Percentiles rank a stretch among this genome's conserved stretches.
phyloP scores from a whole-genome alignment of 441 rosid genomes.

The Breynia disticha region DNA sequence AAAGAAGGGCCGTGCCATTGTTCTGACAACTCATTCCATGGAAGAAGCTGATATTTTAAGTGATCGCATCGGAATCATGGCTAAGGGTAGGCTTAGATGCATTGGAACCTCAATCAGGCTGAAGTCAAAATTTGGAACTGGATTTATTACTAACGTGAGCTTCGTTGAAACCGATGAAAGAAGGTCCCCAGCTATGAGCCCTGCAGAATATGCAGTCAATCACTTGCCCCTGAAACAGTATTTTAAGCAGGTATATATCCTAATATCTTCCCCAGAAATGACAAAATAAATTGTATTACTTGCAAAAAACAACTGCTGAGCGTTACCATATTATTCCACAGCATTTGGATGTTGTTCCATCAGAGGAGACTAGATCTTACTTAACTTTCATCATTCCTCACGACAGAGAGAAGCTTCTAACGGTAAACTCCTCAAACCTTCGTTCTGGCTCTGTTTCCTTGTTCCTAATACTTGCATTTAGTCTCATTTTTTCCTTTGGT shows the following conservation, averaged over 20 bases:
- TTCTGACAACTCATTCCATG: constrained; percentile 92
- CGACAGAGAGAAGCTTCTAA: constrained; percentile 53
- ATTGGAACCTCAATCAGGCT: constrained; percentile 80
- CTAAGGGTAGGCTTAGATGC: constrained; percentile 90
- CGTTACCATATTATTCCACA: constrained; percentile 20
- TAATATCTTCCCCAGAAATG: no score
- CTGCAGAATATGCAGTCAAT: constrained; percentile 18
- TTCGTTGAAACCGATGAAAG: constrained; percentile 36
- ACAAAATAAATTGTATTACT: no score
- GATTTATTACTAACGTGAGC: constrained; percentile 69
- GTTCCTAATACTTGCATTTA: no score
- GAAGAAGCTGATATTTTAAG: constrained; percentile 92
- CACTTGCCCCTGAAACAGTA: constrained; percentile 52
- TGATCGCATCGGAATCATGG: constrained; percentile 93
- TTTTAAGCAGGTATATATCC: constrained; percentile 48
- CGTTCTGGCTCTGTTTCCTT: no score
- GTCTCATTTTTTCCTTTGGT: constrained; percentile 3
- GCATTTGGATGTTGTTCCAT: constrained; percentile 55
- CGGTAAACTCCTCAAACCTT: constrained; percentile 33
- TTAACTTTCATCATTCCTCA: constrained; percentile 81
- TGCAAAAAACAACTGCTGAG: constrained; percentile 8
- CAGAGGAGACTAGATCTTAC: constrained; percentile 67
- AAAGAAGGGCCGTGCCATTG: constrained; percentile 74
- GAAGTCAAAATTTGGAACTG: constrained; percentile 79
- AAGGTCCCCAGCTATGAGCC: constrained; percentile 24